Evolutionary conservation across 768 basidiomycete genomes (phyloP), one percentile per base, ranked within the genome.

Genomic region (Pleurotus tuoliensis): DNA sequence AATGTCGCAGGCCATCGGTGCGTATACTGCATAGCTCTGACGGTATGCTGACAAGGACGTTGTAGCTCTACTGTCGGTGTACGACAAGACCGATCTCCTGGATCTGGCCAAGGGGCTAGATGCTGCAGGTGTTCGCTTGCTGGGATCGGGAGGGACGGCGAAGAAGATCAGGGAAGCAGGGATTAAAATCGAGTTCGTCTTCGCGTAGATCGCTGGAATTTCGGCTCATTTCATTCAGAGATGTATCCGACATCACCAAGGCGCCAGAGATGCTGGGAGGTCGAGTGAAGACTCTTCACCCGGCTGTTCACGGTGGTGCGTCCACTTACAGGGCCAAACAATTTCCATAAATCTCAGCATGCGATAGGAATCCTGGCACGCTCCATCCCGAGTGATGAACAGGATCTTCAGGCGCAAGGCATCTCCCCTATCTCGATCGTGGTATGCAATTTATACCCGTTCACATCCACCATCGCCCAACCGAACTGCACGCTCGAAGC

Each of bases 211-310:
- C 53, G 27, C 43, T 48, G n/a, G 44, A 40, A 39, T 53, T 54
- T 38, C 27, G 52, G 41, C 47, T 46, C 18, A 46, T 43, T 43
- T 57, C 24, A 55, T 51, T 49, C 53, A 99, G 97, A 61, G 97
- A 99, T 82, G 94, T 99, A 55, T 92, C 96, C 4, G 89, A 92
- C 67, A 89, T 98, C 72, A 98, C 97, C 48, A 96, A 95, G 66
- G 94, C 94, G 0, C 96, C 97, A 4, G 97, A 99, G 72, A 98
- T 99, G 95, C 82, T 99, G 3, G 96, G 97, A 53, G 97, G 97
- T 22, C 81, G 97, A 63, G 97, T 98, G 56, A 98, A 99, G 77
- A 99, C 97, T 2, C 84, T 99, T 8, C 97, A 99, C 66, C 97
- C 97, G 46, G 94, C 90, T 11, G 93, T 99, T 16, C 97, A 99